Evolutionary conservation across 2,329 filamentous ascomycete genomes (phyloP).

Genomic region (Penicillium hordei): DNA sequence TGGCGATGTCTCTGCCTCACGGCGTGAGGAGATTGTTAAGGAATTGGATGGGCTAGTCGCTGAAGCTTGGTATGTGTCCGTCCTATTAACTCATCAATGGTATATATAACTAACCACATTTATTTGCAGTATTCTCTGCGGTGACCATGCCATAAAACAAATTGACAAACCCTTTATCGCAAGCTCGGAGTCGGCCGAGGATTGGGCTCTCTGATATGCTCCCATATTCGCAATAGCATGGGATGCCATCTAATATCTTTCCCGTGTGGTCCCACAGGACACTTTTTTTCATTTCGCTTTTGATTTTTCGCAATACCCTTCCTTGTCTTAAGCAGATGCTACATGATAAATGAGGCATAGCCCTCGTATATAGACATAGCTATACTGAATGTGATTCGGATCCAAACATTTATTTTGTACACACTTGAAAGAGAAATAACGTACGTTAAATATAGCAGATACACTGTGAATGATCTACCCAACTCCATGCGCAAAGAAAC

Average conservation of each 20-base stretch:
- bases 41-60: conserved; percentile 93
- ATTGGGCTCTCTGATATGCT: conserved; percentile 69
- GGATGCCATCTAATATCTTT: neutral
- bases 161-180: conserved; percentile 91
- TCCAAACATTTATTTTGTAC: neutral
- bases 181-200: conserved; percentile 68
- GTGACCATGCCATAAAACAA: conserved; percentile 89
- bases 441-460: neutral
- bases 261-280: neutral
- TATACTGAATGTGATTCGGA: conserved; percentile 1
- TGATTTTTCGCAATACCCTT: conserved; percentile 14
- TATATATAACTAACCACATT: conserved; percentile 23
- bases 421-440: neutral
- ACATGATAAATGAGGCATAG: neutral
- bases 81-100: neutral
- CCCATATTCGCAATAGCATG: neutral
- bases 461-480: neutral
- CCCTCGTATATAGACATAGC: conserved; percentile 6
- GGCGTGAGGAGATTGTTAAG: conserved; percentile 77
- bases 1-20: conserved; percentile 66
- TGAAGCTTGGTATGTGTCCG: conserved; percentile 70
- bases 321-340: conserved; percentile 3
- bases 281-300: neutral
- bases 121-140: conserved; percentile 74
- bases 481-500: conserved; percentile 9